phyloP scores from a whole-genome alignment of 2,329 filamentous ascomycete genomes.

The Fusarium pseudonygamai region DNA sequence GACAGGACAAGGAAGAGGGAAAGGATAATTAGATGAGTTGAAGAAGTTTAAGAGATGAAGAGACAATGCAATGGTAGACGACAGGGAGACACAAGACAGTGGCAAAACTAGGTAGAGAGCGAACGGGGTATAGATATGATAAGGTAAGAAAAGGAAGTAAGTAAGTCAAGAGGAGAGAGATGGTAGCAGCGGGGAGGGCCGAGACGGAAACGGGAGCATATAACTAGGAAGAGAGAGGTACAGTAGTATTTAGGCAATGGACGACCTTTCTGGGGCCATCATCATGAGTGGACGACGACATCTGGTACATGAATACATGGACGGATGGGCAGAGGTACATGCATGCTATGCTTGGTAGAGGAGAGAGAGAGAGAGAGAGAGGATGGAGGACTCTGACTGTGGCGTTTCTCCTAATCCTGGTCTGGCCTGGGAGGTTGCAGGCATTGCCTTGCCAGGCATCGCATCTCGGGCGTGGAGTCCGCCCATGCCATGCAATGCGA shows the following conservation, averaged over 20 bases:
- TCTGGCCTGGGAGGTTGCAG: slow-evolving; percentile 17
- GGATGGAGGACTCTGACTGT: slow-evolving; percentile 40
- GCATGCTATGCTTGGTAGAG: slow-evolving; percentile 14
- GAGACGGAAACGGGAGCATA: slow-evolving; percentile 37
- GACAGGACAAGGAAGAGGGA: neutral
- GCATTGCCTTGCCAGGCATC: slow-evolving; percentile 31
- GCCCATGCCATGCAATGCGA: slow-evolving; percentile 25
- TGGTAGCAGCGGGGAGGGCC: slow-evolving; percentile 35
- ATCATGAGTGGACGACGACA: slow-evolving; percentile 43
- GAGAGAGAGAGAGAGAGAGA: neutral
- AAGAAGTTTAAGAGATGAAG: neutral
- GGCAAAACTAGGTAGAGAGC: slow-evolving; percentile 26
- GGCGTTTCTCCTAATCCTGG: slow-evolving; percentile 31
- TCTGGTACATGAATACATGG: slow-evolving; percentile 42
- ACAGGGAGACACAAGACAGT: slow-evolving; percentile 9
- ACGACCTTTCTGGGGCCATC: slow-evolving; percentile 37
- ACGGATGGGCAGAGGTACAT: slow-evolving; percentile 40
- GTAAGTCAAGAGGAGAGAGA: neutral
- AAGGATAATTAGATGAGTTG: slow-evolving; percentile 5
- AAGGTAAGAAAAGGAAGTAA: neutral
- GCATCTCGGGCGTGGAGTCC: slow-evolving; percentile 35
- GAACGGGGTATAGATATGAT: slow-evolving; percentile 26
- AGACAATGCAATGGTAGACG: neutral
- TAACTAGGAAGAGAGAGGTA: neutral
- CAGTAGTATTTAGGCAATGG: slow-evolving; percentile 45